Base-by-base conservation (phyloP, 192 early-diverging fungal species). In the Umbelopsis vinacea region DNA sequence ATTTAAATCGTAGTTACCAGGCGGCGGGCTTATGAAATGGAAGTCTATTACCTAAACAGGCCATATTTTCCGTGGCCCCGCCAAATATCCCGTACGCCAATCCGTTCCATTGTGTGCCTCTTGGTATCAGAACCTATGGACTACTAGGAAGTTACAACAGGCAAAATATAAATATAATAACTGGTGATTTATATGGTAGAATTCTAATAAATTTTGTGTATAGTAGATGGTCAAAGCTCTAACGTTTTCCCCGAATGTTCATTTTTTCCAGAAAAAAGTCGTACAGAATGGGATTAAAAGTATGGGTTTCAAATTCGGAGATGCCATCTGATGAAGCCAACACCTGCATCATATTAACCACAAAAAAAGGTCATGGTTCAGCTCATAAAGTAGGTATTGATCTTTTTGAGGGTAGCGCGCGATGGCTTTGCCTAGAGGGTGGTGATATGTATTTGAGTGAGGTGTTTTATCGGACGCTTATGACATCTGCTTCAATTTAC, bases 311-410 rank as follows among this genome's bases (percentile, higher is more conserved):
- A 38, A 57, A 17, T 6, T 50, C 48, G 48, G 48, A 50, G 48
- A 50, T 50, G 48, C 40, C 48, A 50, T 50, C 48, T 17, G 15
- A 50, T 50, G 19, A 0, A 50, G 29, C 48, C 48, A 21, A 2
- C 17, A 43, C 6, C 40, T 43, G 40, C 29, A 29, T 29, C 29
- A 3, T 29, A 29, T 1, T 0, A 43, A 1, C 5, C 6, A 43
- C 2, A 43, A 43, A 12, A 43, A 43, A 12, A 12, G 40, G 3
- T 3, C 10, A 26, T 22, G 57, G 17, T 69, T 15, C 79, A 76
- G 47, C 85, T 86, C 82, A 91, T 88, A 68, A 95, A 95, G 77
- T 82, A 87, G 0, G 84, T 84, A 68, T 93, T 92, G 54, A 95
- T 77, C 70, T 88, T 92, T 74, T 93, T 92, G 24, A 95, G 76